Evolutionary conservation across 495 filamentous ascomycete species (phyloP), one percentile per base, ranked within the genome.

Genomic region (Penicillium pulvis): DNA sequence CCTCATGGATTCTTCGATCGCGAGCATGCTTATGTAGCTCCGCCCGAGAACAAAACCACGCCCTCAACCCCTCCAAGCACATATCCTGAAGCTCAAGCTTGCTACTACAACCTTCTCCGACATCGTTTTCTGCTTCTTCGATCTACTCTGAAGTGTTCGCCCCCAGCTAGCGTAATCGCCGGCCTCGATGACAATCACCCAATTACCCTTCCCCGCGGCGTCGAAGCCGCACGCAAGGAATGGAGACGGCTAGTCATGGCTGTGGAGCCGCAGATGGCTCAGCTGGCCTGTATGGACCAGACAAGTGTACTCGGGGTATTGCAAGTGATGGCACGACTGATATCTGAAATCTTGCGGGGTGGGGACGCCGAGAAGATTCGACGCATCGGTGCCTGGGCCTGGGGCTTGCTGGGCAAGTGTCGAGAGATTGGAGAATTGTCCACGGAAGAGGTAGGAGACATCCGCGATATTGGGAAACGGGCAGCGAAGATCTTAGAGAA

Each of bases 261-360:
- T 71, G 71, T 83, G 6, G 82, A 87, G 49, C 91, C 91, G 8
- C 71, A 80, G 16, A 87, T 88, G 11, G 83, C 78, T 0, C 90
- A 92, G 64, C 64, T 93, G 17, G 87, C 85, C 0, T 80, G 81
- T 19, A 87, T 93, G 85, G 81, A 88, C 62, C 82, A 82, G 55
- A 76, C 75, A 4, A 79, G 75, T 56, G 81, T 88, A 4, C 64
- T 91, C 17, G 75, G 78, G 19, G 72, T 91, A 7, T 55, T 79
- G 55, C 62, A 62, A 28, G 66, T 77, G 2, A 57, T 81, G 49
- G 74, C 69, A n/a, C 58, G 72, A 7, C 58, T 79, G 23, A 64
- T 77, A 60, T 76, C 78, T 10, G 75, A 81, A 33, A 72, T 66
- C 39, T 64, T 82, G 23, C 70, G 77, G 16, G 65, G 65, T 65